These are phyloP conservation scores for Ottelia alismoides DNA, from an alignment of 106 monocot species.

Conservation along the genomic window DNA sequence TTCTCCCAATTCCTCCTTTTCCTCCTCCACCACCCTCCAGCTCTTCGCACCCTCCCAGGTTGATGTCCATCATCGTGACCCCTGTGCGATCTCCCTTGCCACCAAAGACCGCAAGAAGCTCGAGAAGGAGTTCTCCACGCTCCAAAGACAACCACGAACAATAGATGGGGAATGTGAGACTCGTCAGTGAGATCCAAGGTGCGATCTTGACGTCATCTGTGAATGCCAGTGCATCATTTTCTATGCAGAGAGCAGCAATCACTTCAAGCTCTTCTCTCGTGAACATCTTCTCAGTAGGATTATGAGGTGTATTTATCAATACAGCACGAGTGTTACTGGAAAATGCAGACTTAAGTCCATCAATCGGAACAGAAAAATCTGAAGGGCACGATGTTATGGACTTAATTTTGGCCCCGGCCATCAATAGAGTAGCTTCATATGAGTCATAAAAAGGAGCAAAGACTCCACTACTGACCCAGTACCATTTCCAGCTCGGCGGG, in stretches of 20 bases:
- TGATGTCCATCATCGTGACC: no score
- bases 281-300: constrained; percentile 97
- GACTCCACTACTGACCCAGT: no score
- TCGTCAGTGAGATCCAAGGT: no score
- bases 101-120: no score
- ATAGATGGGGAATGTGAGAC: no score
- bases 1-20: no score
- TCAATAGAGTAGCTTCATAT: constrained; percentile 81
- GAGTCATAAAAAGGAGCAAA: constrained; percentile 98
- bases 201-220: constrained; percentile 94
- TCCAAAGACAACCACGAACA: no score
- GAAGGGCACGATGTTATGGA: constrained; percentile 65
- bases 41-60: no score
- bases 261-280: constrained; percentile 56
- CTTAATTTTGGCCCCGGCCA: constrained; percentile 85
- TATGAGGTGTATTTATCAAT: constrained; percentile 89
- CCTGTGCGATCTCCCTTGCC: no score
- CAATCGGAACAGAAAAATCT: constrained; percentile 62
- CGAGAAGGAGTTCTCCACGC: no score
- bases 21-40: no score
- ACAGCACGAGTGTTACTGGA: constrained; percentile 69
- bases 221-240: constrained; percentile 72
- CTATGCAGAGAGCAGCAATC: constrained; percentile 71
- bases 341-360: constrained; percentile 53
- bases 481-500: no score